Percentiles rank a stretch among this genome's conserved stretches.
phyloP scores from a whole-genome alignment of 805 yeast species.

The Candida chauliodis region DNA sequence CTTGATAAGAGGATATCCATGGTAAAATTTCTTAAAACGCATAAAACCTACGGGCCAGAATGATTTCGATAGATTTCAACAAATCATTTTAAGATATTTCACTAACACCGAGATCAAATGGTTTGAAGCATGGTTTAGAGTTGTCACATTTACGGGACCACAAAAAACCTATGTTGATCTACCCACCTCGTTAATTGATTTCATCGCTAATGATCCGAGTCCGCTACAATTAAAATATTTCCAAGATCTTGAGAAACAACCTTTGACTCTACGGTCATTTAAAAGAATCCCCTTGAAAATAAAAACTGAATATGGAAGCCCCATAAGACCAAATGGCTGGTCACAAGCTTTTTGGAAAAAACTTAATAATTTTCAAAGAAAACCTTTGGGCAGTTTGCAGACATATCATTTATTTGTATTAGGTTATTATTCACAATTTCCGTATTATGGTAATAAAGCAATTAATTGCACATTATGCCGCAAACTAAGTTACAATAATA shows the following conservation, averaged over 20 bases:
- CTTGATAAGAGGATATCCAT: too few species aligned
- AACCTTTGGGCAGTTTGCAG: neutral
- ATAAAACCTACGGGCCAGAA: too few species aligned
- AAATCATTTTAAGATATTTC: too few species aligned
- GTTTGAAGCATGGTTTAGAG: neutral
- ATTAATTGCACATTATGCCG: neutral
- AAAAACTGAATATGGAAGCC: too few species aligned
- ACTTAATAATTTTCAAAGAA: neutral
- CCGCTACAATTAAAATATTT: too few species aligned
- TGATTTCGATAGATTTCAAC: too few species aligned
- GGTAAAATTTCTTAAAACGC: too few species aligned
- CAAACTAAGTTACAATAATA: neutral
- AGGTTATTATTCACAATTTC: neutral
- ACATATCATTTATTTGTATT: slow-evolving; percentile 1
- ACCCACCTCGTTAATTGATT: neutral
- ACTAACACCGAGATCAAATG: neutral
- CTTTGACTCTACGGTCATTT: too few species aligned
- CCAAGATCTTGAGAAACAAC: too few species aligned
- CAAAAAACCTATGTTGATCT: neutral
- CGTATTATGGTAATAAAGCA: neutral
- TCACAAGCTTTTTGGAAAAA: too few species aligned
- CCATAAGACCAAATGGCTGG: too few species aligned
- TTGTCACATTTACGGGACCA: neutral
- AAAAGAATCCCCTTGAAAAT: neutral
- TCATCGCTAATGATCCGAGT: too few species aligned